Percentiles rank a stretch among this genome's conserved stretches.
These are phyloP conservation scores for Sphaerostilbella broomeana DNA, from an alignment of 2,329 filamentous ascomycete species.

Conservation along the genomic window DNA sequence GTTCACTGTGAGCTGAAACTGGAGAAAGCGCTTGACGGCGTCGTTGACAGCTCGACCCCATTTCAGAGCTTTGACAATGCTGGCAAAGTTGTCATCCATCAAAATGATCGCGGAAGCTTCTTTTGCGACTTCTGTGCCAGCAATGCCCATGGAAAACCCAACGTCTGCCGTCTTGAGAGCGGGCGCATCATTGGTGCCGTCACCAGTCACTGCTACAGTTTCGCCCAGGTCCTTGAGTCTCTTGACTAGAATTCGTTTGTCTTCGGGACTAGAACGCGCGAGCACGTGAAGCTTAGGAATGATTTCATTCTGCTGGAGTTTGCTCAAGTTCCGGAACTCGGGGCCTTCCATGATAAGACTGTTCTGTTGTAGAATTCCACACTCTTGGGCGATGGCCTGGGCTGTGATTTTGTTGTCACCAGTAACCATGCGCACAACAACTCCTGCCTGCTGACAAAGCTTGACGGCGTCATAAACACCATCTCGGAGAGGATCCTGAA, in stretches of 20 bases:
- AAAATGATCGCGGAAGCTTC: conserved; percentile 80
- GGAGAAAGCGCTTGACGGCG: conserved; percentile 68
- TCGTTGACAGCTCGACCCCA: conserved; percentile 77
- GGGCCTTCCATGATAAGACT: conserved; percentile 73
- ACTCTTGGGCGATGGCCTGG: conserved; percentile 71
- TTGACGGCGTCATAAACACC: conserved; percentile 69
- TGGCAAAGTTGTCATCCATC: conserved; percentile 83
- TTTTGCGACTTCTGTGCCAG: conserved; percentile 77
- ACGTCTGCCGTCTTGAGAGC: conserved; percentile 76
- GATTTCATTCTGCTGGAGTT: conserved; percentile 57
- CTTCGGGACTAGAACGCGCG: conserved; percentile 68
- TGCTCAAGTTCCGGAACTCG: conserved; percentile 65
- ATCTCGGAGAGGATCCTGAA: conserved; percentile 71
- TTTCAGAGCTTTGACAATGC: conserved; percentile 76
- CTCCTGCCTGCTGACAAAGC: conserved; percentile 68
- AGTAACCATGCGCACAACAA: conserved; percentile 79
- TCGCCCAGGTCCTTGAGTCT: conserved; percentile 66
- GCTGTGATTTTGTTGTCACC: conserved; percentile 77
- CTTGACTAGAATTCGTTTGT: conserved; percentile 67
- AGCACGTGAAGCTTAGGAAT: conserved; percentile 66
- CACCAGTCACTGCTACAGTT: conserved; percentile 75
- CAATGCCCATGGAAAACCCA: conserved; percentile 80
- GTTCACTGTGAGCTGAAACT: conserved; percentile 81
- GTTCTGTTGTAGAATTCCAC: conserved; percentile 63
- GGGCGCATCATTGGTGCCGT: conserved; percentile 78